phyloP scores from a whole-genome alignment of 306 rosid species.

The Cucurbita argyrosperma region DNA sequence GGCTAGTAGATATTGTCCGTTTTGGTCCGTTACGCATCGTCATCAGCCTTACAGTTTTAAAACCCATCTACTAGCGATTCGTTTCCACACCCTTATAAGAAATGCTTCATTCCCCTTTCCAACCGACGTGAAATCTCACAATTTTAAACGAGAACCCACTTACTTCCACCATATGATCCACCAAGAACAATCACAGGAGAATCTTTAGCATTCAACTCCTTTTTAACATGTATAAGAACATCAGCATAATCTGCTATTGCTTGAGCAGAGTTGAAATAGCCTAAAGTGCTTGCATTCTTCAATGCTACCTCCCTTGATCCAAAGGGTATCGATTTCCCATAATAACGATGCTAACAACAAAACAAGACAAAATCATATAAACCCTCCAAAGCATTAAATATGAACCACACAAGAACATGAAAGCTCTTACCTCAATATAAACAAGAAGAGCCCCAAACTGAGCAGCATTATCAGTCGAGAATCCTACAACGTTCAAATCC shows the following conservation, averaged over 20 bases:
- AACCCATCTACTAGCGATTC: too few relatives aligned
- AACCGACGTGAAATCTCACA: too few relatives aligned
- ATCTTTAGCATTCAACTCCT: slow-evolving; percentile 16
- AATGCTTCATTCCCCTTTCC: too few relatives aligned
- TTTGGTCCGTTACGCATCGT: too few relatives aligned
- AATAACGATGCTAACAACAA: slow-evolving; percentile 45
- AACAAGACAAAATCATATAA: neutral
- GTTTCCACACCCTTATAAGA: too few relatives aligned
- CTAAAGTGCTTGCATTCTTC: slow-evolving; percentile 37
- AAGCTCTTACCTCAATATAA: slow-evolving; percentile 43
- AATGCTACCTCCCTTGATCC: slow-evolving; percentile 49
- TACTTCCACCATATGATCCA: slow-evolving; percentile 86
- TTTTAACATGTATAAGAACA: slow-evolving; percentile 37
- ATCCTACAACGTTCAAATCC: slow-evolving; percentile 17
- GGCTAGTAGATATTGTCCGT: too few relatives aligned
- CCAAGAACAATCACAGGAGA: slow-evolving; percentile 68
- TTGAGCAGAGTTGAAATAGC: slow-evolving; percentile 69
- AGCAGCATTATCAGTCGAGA: slow-evolving; percentile 41
- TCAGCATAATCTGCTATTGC: slow-evolving; percentile 67
- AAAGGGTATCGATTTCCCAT: slow-evolving; percentile 63
- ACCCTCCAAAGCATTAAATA: too few relatives aligned
- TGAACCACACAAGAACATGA: too few relatives aligned
- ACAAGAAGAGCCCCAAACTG: slow-evolving; percentile 46
- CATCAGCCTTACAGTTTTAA: too few relatives aligned
- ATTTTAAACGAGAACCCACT: neutral